Evolutionary conservation across 1,284 basidiomycete species (phyloP).

Genomic region (Rhodofomes roseus): DNA sequence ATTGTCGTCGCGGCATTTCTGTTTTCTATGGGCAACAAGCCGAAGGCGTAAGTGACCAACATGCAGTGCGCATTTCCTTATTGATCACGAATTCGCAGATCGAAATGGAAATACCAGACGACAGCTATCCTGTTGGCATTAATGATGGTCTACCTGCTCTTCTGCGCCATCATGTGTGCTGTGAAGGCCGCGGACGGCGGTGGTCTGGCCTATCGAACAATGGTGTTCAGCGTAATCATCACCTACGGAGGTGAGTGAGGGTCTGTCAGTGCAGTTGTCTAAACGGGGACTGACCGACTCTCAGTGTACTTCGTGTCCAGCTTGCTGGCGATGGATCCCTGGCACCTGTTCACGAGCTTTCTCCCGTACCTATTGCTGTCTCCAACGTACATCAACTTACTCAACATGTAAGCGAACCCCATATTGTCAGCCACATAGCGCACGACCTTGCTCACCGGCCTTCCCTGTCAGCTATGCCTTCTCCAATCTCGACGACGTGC

Average conservation of each 20-base stretch:
- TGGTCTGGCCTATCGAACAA: slow-evolving; percentile 63
- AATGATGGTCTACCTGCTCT: slow-evolving; percentile 80
- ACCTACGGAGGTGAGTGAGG: slow-evolving; percentile 74
- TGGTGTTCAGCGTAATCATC: slow-evolving; percentile 81
- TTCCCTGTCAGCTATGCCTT: slow-evolving; percentile 62
- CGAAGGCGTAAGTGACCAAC: slow-evolving; percentile 61
- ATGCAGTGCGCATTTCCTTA: neutral
- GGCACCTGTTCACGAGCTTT: slow-evolving; percentile 92
- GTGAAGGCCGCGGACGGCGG: slow-evolving; percentile 65
- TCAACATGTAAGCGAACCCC: slow-evolving; percentile 64
- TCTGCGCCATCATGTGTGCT: slow-evolving; percentile 74
- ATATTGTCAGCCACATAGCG: neutral
- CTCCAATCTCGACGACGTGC: slow-evolving; percentile 77
- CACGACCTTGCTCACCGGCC: slow-evolving; percentile 5
- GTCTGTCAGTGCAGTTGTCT: neutral
- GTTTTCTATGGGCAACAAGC: slow-evolving; percentile 96
- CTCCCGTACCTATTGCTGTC: slow-evolving; percentile 85
- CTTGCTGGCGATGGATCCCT: slow-evolving; percentile 88
- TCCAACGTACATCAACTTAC: slow-evolving; percentile 85
- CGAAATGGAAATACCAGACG: slow-evolving; percentile 83
- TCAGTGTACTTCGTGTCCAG: slow-evolving; percentile 74
- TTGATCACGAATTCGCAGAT: slow-evolving; percentile 35
- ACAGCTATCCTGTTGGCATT: slow-evolving; percentile 76
- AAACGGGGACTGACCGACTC: neutral
- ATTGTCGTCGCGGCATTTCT: slow-evolving; percentile 88